Base-by-base conservation (phyloP, 139 green algal species). In the Tetradesmus lagerheimii region DNA sequence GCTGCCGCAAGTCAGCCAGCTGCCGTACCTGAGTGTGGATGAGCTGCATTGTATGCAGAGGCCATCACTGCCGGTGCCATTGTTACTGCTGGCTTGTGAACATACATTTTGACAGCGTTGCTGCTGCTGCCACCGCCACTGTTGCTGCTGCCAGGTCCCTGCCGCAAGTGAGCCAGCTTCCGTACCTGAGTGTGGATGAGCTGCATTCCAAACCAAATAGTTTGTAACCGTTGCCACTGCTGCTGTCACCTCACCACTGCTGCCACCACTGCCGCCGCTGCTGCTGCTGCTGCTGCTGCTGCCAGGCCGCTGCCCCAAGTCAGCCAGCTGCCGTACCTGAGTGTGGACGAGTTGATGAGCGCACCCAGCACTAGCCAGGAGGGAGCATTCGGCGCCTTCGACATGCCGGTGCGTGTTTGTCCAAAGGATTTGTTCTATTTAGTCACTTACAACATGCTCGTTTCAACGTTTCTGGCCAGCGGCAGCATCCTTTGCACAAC, bases 351-450 rank as follows among this genome's bases (percentile, higher is more conserved):
- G 45, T 41, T 97, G 74, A 53, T 80, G n/a, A 79, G 85, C 0
- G 94, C 93, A 12, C 94, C 95, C 2, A 89, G 85, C 35, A 91
- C 94, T n/a, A 89, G 74, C 64, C 93, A 94, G 75, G 84, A 90
- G 62, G 94, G 93, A 41, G 86, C 94, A 0, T 98, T 97, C 90
- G 93, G 90, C 88, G 87, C 92, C 64, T 97, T 98, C 88, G 91
- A 39, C 16, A 41, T 95, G 23, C 82, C 34, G 62, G 83, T 88
- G 37, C 8, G 71, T 80, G 25, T 45, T 80, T 80, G n/a, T n/a
- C n/a, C n/a, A n/a, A n/a, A n/a, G n/a, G n/a, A n/a, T n/a, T n/a
- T n/a, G n/a, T n/a, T n/a, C n/a, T n/a, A n/a, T n/a, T n/a, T n/a
- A n/a, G n/a, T n/a, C n/a, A n/a, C n/a, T n/a, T n/a, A n/a, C n/a